Conservation (phyloP, 176 grass and related monocot species). For the Juncus inflexus region DNA sequence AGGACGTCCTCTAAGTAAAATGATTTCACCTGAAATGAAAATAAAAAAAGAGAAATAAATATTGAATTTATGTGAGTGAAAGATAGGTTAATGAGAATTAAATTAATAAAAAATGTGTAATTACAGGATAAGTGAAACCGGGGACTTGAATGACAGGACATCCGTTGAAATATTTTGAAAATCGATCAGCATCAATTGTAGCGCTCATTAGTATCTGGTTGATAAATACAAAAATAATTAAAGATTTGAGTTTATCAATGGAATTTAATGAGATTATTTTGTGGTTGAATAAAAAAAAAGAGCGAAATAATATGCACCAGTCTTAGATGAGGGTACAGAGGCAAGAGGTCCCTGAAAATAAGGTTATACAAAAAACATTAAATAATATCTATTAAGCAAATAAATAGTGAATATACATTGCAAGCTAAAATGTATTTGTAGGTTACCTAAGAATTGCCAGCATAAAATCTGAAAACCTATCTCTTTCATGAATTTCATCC, state of each 20-base stretch:
- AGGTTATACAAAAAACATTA: conserved; percentile 4
- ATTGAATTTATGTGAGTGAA: neutral
- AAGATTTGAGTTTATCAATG: conserved; percentile 10
- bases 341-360: conserved; percentile 78
- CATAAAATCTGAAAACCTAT: conserved; percentile 98
- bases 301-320: conserved; percentile 49
- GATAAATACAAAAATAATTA: conserved; percentile 28
- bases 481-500: conserved; percentile 99
- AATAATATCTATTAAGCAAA: conserved; percentile 26
- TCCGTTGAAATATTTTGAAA: conserved; percentile 90
- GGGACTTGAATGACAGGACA: conserved; percentile 92
- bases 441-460: conserved; percentile 89
- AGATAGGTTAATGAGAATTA: neutral
- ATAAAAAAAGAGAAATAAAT: conserved; percentile 15
- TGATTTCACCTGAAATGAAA: conserved; percentile 59
- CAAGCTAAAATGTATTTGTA: neutral
- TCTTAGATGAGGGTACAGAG: conserved; percentile 66
- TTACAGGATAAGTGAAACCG: conserved; percentile 91
- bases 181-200: conserved; percentile 77
- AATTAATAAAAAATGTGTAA: conserved; percentile 28
- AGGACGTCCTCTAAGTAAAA: conserved; percentile 98
- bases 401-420: conserved; percentile 24
- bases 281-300: conserved; percentile 13
- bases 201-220: conserved; percentile 95
- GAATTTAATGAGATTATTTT: conserved; percentile 23